A percentile compares a stretch with the other conserved stretches of the same genome.
Evolutionary conservation across 805 yeast species (phyloP).

Genomic region (Ogataea salicorniae): DNA sequence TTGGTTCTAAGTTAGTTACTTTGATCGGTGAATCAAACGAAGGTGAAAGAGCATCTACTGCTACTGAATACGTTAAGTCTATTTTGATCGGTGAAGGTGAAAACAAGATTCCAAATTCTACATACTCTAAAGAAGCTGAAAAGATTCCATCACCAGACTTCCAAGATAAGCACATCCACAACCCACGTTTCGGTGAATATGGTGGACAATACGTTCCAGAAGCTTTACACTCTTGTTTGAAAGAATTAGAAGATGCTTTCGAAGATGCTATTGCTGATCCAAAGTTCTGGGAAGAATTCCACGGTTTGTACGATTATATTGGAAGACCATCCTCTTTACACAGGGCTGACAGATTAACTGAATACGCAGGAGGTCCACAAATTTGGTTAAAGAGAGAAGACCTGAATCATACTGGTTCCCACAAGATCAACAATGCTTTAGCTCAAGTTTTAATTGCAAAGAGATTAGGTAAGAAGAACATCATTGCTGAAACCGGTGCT

Average conservation of each 20-base stretch:
- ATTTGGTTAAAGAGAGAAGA: constrained; percentile 99
- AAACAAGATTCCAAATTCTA: constrained; percentile 20
- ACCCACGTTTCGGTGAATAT: constrained; percentile 84
- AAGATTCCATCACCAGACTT: constrained; percentile 28
- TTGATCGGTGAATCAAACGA: constrained; percentile 58
- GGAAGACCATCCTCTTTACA: constrained; percentile 96
- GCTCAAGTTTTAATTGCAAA: constrained; percentile 78
- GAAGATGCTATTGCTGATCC: constrained; percentile 87
- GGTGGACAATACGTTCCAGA: constrained; percentile 99
- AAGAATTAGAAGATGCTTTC: constrained; percentile 84
- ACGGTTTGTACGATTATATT: constrained; percentile 78
- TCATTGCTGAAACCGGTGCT: constrained; percentile 90
- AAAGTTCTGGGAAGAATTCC: constrained; percentile 88
- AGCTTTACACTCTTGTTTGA: constrained; percentile 84
- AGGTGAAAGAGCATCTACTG: constrained; percentile 58
- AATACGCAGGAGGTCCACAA: constrained; percentile 88
- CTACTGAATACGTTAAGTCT: constrained; percentile 60
- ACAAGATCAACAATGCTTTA: constrained; percentile 78
- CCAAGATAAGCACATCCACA: constrained; percentile 59
- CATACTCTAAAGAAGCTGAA: constrained; percentile 15
- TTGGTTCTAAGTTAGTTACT: constrained; percentile 82
- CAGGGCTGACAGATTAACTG: constrained; percentile 83
- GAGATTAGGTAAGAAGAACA: constrained; percentile 68
- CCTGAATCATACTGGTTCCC: constrained; percentile 84
- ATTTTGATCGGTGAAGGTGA: constrained; percentile 58